Evolutionary conservation across 768 basidiomycete genomes (phyloP), one percentile per base, ranked within the genome.

Genomic region (Punctularia strigosozonata): DNA sequence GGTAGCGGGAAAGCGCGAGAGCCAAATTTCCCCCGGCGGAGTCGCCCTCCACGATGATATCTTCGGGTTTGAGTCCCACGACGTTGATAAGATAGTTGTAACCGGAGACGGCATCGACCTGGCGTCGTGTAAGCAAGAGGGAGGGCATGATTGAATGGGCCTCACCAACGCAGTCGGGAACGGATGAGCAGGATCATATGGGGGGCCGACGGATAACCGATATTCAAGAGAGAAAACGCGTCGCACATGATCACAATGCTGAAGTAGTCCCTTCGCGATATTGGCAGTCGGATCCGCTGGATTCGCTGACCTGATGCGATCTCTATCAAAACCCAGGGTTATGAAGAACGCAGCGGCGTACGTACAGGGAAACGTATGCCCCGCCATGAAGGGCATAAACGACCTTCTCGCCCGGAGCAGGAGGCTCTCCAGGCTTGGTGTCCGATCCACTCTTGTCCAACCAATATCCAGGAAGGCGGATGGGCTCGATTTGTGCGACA

Each of bases 11-110:
- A 31, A 83, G 63, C 0, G 77, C 75, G 24, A 75, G 64, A 1
- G 75, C 73, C 19, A 87, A 70, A 54, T 87, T 81, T 4, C 68
- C 86, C 3, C 86, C 85, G 0, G 85, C 82, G 1, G 80, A 87
- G 52, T 89, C 84, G 3, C 85, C 86, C 15, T 63, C 64, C 17
- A 87, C 36, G 39, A 83, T 64, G 49, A 89, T 77, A 47, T 82
- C 60, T 14, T 60, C 53, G 0, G 82, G 71, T 2, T 62, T 45
- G 51, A 83, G 77, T 0, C 74, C 71, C 20, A 79, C 59, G 6
- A 50, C 58, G 36, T 69, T 61, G 25, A 80, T 64, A 17, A 87
- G 75, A 53, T 87, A 79, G 33, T 68, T 58, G 54, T 87, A 90
- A 5, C 78, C 84, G 2, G 80, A 71, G 7, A 88, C 57, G 3